A percentile compares a stretch with the other conserved stretches of the same genome.
These are phyloP conservation scores for Aspergillus pseudoglaucus DNA, from an alignment of 2,329 filamentous ascomycete genomes.

Conservation along the genomic window DNA sequence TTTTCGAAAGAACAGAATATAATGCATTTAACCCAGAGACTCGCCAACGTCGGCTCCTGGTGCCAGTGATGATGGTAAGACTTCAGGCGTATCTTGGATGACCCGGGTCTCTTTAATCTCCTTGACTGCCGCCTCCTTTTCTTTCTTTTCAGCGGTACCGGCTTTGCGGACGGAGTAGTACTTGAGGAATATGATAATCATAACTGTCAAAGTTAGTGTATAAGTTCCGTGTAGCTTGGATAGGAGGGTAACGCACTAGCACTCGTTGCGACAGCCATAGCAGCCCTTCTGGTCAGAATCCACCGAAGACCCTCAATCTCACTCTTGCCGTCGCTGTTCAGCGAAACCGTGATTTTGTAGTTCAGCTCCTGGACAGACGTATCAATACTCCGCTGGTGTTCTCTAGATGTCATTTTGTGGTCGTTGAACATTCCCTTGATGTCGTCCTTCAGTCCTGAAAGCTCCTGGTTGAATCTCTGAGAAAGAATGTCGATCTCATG, in stretches of 20 bases:
- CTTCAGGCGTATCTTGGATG: constrained; percentile 9
- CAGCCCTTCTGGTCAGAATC: constrained; percentile 65
- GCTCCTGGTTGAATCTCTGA: constrained; percentile 78
- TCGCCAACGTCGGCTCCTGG: constrained; percentile 22
- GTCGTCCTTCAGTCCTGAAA: constrained; percentile 74
- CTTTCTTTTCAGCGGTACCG: constrained; percentile 29
- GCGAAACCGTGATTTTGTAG: constrained; percentile 86
- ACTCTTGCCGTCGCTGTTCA: constrained; percentile 85
- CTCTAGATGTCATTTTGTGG: constrained; percentile 81
- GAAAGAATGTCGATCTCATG: constrained; percentile 91
- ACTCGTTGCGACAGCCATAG: constrained; percentile 51
- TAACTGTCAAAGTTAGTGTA: constrained; percentile 28
- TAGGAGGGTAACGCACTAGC: constrained; percentile 35
- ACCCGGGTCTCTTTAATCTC: constrained; percentile 22
- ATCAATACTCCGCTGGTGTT: constrained; percentile 80
- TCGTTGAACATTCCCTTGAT: constrained; percentile 97
- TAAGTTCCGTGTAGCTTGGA: neutral
- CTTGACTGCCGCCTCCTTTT: constrained; percentile 27
- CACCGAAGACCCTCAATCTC: constrained; percentile 88
- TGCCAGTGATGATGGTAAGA: constrained; percentile 8
- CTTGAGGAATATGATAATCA: constrained; percentile 43
- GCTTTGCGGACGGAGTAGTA: constrained; percentile 37
- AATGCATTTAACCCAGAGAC: constrained; percentile 18
- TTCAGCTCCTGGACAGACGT: constrained; percentile 89
- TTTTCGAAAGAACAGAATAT: no score